Conservation (phyloP, 2,329 filamentous ascomycete genomes). For the Dendrostoma leiphaemia region DNA sequence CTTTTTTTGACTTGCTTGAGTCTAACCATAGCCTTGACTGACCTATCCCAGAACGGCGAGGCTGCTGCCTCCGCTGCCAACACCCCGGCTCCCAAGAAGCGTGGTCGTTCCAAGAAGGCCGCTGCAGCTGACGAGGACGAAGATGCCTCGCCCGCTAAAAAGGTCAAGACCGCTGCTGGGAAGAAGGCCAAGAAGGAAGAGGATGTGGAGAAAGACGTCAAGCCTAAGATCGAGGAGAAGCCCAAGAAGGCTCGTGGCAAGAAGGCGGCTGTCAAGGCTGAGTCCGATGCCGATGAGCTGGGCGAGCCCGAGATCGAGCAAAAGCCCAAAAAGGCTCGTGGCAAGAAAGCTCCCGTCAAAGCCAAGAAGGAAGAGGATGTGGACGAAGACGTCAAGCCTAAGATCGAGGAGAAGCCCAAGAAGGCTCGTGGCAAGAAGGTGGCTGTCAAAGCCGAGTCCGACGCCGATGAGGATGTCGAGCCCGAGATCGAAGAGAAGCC, state of each 20-base stretch:
- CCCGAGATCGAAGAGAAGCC: slow-evolving; percentile 4
- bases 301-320: too few relatives aligned
- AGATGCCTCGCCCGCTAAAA: slow-evolving; percentile 36
- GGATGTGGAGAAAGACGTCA: slow-evolving; percentile 9
- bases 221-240: too few relatives aligned
- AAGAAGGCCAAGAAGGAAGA: too few relatives aligned
- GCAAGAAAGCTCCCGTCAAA: slow-evolving; percentile 30
- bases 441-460: slow-evolving; percentile 22
- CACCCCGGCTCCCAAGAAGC: slow-evolving; percentile 30
- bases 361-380: slow-evolving; percentile 16
- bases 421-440: too few relatives aligned
- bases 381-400: slow-evolving; percentile 10
- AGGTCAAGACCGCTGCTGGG: too few relatives aligned
- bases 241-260: slow-evolving; percentile 22
- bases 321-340: too few relatives aligned
- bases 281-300: slow-evolving; percentile 13
- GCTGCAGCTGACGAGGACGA: slow-evolving; percentile 27
- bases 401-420: too few relatives aligned
- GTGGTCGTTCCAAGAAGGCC: slow-evolving; percentile 34
- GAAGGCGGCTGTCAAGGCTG: slow-evolving; percentile 26
- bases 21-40: slow-evolving; percentile 5
- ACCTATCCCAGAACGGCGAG: slow-evolving; percentile 20
- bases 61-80: slow-evolving; percentile 23
- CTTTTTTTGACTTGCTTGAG: slow-evolving; percentile 5
- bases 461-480: slow-evolving; percentile 9